Conservation (phyloP, 371 early-diverging fungal species). For the Mucor saturninus region DNA sequence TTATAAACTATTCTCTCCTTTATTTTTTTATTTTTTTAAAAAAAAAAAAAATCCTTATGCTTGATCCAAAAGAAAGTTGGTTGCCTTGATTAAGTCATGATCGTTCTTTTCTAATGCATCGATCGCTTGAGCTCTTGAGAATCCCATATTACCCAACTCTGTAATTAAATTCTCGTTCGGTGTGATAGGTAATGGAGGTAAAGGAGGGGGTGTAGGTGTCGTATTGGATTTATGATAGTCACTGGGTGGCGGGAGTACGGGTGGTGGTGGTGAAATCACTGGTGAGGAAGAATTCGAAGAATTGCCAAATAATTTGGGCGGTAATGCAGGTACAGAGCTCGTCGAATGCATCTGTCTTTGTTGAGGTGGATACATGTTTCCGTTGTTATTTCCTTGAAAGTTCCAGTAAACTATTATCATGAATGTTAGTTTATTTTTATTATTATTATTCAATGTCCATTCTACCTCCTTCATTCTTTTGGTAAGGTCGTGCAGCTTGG, state of each 20-base stretch:
- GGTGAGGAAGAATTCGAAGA: conserved; percentile 24
- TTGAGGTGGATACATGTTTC: conserved; percentile 16
- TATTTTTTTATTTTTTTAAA: background rate
- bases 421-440: background rate
- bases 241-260: conserved; percentile 10
- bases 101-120: conserved; percentile 82
- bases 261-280: conserved; percentile 17
- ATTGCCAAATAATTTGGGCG: conserved; percentile 27
- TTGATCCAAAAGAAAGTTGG: conserved; percentile 81
- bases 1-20: background rate
- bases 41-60: conserved; percentile 15
- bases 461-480: conserved; percentile 38
- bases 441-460: background rate
- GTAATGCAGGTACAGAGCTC: conserved; percentile 25
- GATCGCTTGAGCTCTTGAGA: conserved; percentile 73
- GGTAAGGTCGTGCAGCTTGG: conserved; percentile 15
- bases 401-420: conserved; percentile 26
- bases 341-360: conserved; percentile 5
- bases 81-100: conserved; percentile 76
- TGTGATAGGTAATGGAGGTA: conserved; percentile 19
- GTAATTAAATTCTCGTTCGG: conserved; percentile 33
- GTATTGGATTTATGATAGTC: conserved; percentile 16
- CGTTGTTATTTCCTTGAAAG: conserved; percentile 14
- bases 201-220: conserved; percentile 12
- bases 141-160: conserved; percentile 80